phyloP scores from a whole-genome alignment of 108 stramenopile species.

The Fragilaria crotonensis region DNA sequence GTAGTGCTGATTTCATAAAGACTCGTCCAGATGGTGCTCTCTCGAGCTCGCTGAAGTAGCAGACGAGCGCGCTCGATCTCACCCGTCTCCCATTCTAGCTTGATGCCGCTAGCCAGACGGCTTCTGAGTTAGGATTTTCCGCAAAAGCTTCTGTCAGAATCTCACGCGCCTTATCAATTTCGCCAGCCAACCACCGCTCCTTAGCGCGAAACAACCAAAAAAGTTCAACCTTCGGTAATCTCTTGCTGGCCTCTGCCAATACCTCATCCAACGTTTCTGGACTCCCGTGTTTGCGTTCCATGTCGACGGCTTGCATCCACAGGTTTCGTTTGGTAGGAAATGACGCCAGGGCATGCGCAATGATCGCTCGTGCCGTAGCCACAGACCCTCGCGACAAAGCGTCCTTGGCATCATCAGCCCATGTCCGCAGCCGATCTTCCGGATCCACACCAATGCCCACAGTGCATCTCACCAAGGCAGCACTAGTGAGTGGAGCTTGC shows the following conservation, averaged over 20 bases:
- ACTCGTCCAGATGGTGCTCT: constrained; percentile 82
- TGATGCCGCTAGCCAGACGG: constrained; percentile 96
- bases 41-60: constrained; percentile 79
- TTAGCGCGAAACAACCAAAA: constrained; percentile 98
- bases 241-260: constrained; percentile 77
- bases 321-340: constrained; percentile 80
- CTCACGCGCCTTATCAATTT: constrained; percentile 84
- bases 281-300: constrained; percentile 86
- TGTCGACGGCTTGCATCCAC: constrained; percentile 88
- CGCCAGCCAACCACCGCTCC: constrained; percentile 85
- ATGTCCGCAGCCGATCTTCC: constrained; percentile 88
- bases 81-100: constrained; percentile 96
- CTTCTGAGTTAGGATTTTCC: constrained; percentile 92
- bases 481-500: constrained; percentile 78
- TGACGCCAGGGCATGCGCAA: constrained; percentile 62
- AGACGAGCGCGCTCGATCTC: constrained; percentile 84
- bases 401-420: constrained; percentile 94
- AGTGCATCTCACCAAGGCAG: constrained; percentile 83
- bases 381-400: constrained; percentile 56
- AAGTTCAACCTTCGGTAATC: constrained; percentile 81
- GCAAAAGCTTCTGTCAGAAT: constrained; percentile 91
- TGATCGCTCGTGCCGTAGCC: constrained; percentile 82
- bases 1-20: constrained; percentile 92
- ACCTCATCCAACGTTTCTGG: constrained; percentile 61
- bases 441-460: constrained; percentile 87